Evolutionary conservation across 257 asterid genomes (phyloP).

Genomic region (Petrea volubilis): DNA sequence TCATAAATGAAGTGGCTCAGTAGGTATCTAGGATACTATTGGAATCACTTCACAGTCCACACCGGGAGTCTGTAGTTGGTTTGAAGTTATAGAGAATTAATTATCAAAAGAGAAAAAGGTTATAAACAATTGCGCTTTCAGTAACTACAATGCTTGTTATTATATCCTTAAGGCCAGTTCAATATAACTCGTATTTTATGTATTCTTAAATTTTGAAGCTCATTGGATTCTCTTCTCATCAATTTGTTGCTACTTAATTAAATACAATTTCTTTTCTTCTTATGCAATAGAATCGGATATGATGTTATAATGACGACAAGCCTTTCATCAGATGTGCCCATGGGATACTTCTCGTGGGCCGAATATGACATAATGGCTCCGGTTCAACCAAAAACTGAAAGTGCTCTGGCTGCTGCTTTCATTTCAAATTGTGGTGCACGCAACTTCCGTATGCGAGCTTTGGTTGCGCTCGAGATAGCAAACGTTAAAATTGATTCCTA

Average conservation of each 20-base stretch:
- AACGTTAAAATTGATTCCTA: constrained; percentile 61
- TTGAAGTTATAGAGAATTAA: too few species aligned
- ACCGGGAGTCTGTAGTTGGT: neutral
- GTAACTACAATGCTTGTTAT: too few species aligned
- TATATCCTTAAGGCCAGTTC: too few species aligned
- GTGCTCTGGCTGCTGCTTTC: constrained; percentile 64
- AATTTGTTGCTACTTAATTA: neutral
- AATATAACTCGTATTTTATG: too few species aligned
- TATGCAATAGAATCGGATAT: constrained; percentile 52
- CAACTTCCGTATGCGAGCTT: constrained; percentile 68
- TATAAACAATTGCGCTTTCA: too few species aligned
- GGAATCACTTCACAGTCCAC: too few species aligned
- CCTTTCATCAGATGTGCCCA: constrained; percentile 80
- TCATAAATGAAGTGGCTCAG: too few species aligned
- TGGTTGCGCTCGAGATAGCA: constrained; percentile 60
- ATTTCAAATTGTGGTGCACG: constrained; percentile 72
- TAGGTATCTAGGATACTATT: neutral
- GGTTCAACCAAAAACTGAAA: constrained; percentile 59
- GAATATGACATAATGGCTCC: constrained; percentile 82
- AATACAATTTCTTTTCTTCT: neutral
- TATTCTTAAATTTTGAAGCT: neutral
- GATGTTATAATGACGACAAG: constrained; percentile 67
- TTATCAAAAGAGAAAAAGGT: too few species aligned
- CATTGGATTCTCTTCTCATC: neutral
- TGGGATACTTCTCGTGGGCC: constrained; percentile 79